Conservation (phyloP, 805 yeast species). For the Wickerhamiella dianesei region DNA sequence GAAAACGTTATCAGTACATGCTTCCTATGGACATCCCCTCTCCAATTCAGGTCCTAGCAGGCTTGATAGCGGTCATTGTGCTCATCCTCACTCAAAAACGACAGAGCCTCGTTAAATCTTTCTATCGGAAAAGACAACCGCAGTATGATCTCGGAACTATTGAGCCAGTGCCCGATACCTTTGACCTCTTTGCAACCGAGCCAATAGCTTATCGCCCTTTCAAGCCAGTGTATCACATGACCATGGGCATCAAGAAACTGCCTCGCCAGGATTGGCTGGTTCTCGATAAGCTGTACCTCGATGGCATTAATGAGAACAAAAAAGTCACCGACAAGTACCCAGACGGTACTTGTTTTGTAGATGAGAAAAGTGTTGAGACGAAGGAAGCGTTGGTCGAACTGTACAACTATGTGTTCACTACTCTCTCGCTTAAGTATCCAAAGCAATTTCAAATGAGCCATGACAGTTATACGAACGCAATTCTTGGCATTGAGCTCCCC, state of each 20-base stretch:
- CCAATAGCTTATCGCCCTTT: slow-evolving; percentile 37
- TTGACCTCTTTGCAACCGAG: slow-evolving; percentile 7
- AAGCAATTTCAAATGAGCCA: slow-evolving; percentile 29
- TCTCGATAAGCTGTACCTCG: slow-evolving; percentile 39
- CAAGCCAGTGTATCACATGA: slow-evolving; percentile 46
- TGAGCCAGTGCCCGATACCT: slow-evolving; percentile 5
- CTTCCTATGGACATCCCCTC: no score
- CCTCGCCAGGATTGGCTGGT: slow-evolving; percentile 43
- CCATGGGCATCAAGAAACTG: slow-evolving; percentile 45
- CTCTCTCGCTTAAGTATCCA: slow-evolving; percentile 37
- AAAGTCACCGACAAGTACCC: slow-evolving; percentile 6
- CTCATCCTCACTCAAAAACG: no score
- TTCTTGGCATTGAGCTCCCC: slow-evolving; percentile 4
- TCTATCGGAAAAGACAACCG: neutral
- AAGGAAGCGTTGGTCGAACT: slow-evolving; percentile 31
- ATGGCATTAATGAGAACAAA: slow-evolving; percentile 20
- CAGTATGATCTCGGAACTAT: slow-evolving; percentile 1
- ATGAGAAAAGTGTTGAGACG: slow-evolving; percentile 2
- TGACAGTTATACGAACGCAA: slow-evolving; percentile 5
- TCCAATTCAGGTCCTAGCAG: no score
- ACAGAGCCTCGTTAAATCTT: no score
- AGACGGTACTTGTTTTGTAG: slow-evolving; percentile 7
- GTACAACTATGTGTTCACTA: slow-evolving; percentile 32
- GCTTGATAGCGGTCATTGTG: no score
- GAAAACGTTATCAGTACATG: no score